phyloP scores from a whole-genome alignment of 2,329 filamentous ascomycete species.

The Berkeleyomyces rouxiae region DNA sequence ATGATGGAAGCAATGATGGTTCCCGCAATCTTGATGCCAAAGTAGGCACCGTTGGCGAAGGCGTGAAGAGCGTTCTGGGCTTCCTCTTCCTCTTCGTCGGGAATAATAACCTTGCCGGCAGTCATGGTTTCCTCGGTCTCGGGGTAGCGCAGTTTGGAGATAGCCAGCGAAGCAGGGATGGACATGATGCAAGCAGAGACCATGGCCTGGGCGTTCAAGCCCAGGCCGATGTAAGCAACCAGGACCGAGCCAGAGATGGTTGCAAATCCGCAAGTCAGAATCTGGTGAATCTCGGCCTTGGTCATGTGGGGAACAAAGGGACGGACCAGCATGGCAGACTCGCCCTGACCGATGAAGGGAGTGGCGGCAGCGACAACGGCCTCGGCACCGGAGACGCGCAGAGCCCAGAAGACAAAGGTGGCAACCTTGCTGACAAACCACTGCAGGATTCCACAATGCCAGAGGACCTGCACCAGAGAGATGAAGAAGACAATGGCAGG shows the following conservation, averaged over 20 bases:
- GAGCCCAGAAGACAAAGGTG: conserved; percentile 77
- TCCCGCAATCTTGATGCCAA: conserved; percentile 71
- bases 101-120: conserved; percentile 62
- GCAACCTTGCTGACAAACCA: conserved; percentile 85
- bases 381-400: conserved; percentile 77
- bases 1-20: conserved; percentile 69
- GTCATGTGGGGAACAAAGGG: conserved; percentile 78
- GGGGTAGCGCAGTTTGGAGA: conserved; percentile 79
- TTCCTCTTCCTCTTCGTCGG: conserved; percentile 59
- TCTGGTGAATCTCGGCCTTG: conserved; percentile 73
- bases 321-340: conserved; percentile 81
- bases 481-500: conserved; percentile 95
- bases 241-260: conserved; percentile 82
- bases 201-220: conserved; percentile 68
- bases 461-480: conserved; percentile 72
- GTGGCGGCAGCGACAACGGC: conserved; percentile 88
- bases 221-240: conserved; percentile 70
- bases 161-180: conserved; percentile 76
- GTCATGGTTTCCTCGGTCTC: conserved; percentile 78
- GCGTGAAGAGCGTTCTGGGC: conserved; percentile 72
- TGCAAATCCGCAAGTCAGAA: conserved; percentile 84
- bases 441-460: conserved; percentile 65
- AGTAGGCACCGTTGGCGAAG: conserved; percentile 69
- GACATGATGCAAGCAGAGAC: conserved; percentile 92
- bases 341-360: conserved; percentile 86